Base-by-base conservation (phyloP, 257 asterid genomes). In the Nicotiana otophora region DNA sequence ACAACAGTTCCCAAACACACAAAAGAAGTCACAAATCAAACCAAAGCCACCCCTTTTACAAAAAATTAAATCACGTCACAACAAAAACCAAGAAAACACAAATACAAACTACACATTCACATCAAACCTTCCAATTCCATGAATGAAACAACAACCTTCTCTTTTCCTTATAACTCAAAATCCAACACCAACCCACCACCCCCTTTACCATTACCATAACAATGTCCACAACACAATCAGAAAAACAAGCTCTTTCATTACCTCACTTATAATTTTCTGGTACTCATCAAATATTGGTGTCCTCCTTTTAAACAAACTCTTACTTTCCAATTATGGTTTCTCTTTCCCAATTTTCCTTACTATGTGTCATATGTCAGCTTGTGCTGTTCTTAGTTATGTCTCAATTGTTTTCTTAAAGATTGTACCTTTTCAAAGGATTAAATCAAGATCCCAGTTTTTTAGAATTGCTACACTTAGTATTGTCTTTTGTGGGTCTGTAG, bases 301-400 rank as follows among this genome's bases (percentile, higher is more conserved):
- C 10, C 94, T 96, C 14, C 98, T 96, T 74, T 92, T 96, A 72
- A 96, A 96, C 97, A 96, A 96, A 83, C 91, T 79, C 51, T 91
- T 96, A 76, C 97, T 96, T 82, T 94, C 98, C 7, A 93, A 88
- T 83, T 94, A 93, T 87, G 98, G 98, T 39, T 91, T 93, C 65
- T 86, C 91, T 4, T 94, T 85, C 85, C 99, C 99, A 3, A 87
- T 94, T 28, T 96, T 96, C 89, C 97, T 96, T 82, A 96, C 99
- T 80, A 96, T 96, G 98, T 94, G 98, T 88, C 99, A 96, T 91
- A 96, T 96, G 99, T 84, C 97, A 1, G 98, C 99, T 82, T 96
- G 98, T 85, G 94, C 99, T 48, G 77, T 91, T 68, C 93, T 94
- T 88, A 96, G 99, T 89, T 91, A 94, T 89, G 19, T 94, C 83